These are phyloP conservation scores for Bathelium albidoporum DNA, from an alignment of 495 filamentous ascomycete species.

Conservation along the genomic window DNA sequence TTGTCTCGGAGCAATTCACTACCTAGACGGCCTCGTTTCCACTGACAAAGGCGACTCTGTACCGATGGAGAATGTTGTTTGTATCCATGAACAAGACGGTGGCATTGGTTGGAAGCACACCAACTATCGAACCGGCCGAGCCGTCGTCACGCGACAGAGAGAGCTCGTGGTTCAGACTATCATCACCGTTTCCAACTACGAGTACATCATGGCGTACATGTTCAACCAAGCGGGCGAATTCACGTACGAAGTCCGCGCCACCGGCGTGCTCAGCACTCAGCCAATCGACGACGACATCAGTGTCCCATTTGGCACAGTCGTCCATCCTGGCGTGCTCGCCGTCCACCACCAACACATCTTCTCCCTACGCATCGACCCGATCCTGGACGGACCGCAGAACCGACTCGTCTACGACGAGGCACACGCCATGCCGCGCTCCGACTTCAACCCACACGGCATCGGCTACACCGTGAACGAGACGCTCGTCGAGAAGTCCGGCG, in stretches of 20 bases:
- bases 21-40: conserved; percentile 49
- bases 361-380: conserved; percentile 74
- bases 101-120: conserved; percentile 78
- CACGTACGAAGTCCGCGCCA: conserved; percentile 67
- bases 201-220: conserved; percentile 68
- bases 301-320: conserved; percentile 71
- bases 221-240: conserved; percentile 80
- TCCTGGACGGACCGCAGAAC: conserved; percentile 65
- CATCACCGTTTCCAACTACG: conserved; percentile 53
- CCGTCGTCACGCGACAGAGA: conserved; percentile 55
- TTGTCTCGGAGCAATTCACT: conserved; percentile 62
- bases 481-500: conserved; percentile 48
- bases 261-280: conserved; percentile 75
- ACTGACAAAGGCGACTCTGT: conserved; percentile 48
- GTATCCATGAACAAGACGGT: conserved; percentile 65
- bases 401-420: conserved; percentile 62
- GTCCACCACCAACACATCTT: conserved; percentile 83
- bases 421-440: conserved; percentile 58
- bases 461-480: conserved; percentile 63
- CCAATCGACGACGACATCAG: conserved; percentile 62
- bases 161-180: conserved; percentile 61
- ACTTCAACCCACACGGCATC: conserved; percentile 69
- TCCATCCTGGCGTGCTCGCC: conserved; percentile 74
- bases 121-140: conserved; percentile 62
- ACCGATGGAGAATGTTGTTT: conserved; percentile 61